Evolutionary conservation across 495 filamentous ascomycete species (phyloP).

Genomic region (Daldinia loculata): DNA sequence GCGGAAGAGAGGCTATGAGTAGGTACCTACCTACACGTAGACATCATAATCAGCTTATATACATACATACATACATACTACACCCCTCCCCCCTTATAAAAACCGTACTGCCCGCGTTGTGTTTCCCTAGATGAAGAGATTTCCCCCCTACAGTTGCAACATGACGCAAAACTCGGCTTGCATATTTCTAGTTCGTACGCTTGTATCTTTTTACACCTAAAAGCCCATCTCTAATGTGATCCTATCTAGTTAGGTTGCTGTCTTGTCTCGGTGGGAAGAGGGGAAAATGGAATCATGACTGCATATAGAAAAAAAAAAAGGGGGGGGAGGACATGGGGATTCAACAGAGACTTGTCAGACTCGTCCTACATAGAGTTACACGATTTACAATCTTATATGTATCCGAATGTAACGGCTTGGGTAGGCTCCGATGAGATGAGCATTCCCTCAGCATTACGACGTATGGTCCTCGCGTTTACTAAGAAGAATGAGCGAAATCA

Average conservation of each 20-base stretch:
- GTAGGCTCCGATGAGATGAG: background rate
- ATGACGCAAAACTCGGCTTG: background rate
- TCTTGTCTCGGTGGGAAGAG: background rate
- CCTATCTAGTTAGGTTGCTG: background rate
- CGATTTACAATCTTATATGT: background rate
- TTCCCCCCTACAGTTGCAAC: background rate
- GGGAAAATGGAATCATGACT: background rate
- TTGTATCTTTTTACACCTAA: background rate
- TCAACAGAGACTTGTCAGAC: background rate
- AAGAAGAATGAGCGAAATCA: constrained; percentile 2
- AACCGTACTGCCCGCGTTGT: background rate
- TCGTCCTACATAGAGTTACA: background rate
- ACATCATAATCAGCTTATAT: no score
- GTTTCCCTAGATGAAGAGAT: background rate
- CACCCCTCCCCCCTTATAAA: background rate
- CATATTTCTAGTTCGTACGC: background rate
- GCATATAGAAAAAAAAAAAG: background rate
- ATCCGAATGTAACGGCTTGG: background rate
- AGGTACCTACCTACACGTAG: no score
- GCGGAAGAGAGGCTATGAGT: no score
- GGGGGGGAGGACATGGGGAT: background rate
- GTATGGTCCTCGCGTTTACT: background rate
- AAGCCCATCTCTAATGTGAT: background rate
- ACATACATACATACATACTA: no score
- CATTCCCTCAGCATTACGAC: background rate